These are phyloP conservation scores for Candida dubliniensis DNA, from an alignment of 1,139 yeast genomes.

Conservation along the genomic window DNA sequence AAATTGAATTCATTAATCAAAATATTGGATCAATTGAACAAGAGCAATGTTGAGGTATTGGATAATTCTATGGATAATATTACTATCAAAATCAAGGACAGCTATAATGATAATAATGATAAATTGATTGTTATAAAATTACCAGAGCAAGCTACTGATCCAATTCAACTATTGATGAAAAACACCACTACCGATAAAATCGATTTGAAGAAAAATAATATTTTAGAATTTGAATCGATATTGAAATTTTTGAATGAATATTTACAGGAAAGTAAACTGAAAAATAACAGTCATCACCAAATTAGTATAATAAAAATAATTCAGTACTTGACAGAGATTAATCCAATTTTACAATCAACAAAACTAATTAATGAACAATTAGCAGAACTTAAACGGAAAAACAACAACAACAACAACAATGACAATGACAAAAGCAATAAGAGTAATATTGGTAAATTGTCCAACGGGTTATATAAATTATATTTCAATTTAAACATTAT, in stretches of 20 bases:
- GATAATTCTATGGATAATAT: slow-evolving; percentile 32
- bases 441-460: slow-evolving; percentile 18
- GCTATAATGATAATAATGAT: slow-evolving; percentile 13
- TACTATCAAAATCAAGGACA: slow-evolving; percentile 27
- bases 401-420: background rate
- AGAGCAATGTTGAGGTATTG: slow-evolving; percentile 28
- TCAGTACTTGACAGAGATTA: slow-evolving; percentile 32
- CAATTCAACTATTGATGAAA: slow-evolving; percentile 15
- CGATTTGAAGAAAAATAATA: background rate
- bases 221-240: slow-evolving; percentile 11
- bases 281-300: slow-evolving; percentile 7
- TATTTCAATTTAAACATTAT: slow-evolving; percentile 35
- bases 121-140: slow-evolving; percentile 23
- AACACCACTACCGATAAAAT: background rate
- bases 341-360: slow-evolving; percentile 31
- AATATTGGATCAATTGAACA: slow-evolving; percentile 34
- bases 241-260: slow-evolving; percentile 16
- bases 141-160: slow-evolving; percentile 21
- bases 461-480: slow-evolving; percentile 35
- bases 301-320: slow-evolving; percentile 30
- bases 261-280: slow-evolving; percentile 6
- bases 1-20: slow-evolving; percentile 35
- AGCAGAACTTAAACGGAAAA: background rate
- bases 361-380: slow-evolving; percentile 4
- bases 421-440: slow-evolving; percentile 13